Evolutionary conservation across 139 green algal species (phyloP).

Genomic region (Zygnema circumcarinatum): DNA sequence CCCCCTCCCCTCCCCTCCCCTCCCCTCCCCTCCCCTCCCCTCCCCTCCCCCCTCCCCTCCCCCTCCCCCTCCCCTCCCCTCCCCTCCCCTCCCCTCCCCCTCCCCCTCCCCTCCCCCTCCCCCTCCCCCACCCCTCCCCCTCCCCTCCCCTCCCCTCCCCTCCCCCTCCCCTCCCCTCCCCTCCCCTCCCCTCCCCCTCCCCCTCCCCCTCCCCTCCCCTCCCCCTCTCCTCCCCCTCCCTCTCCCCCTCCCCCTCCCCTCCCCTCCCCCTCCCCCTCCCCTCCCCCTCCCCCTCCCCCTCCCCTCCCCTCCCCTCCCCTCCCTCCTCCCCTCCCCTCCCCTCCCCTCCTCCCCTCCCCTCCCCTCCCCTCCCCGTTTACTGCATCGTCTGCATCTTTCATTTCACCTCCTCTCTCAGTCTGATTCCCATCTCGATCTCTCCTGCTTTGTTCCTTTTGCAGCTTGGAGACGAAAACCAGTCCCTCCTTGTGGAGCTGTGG

Average conservation of each 20-base stretch:
- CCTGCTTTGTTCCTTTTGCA: background rate
- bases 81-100: too few species aligned
- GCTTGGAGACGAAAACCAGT: background rate
- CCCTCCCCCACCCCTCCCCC: too few species aligned
- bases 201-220: background rate
- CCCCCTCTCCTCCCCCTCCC: too few species aligned
- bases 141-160: background rate
- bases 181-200: background rate
- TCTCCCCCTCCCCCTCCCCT: too few species aligned
- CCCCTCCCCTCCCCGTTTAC: background rate
- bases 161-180: background rate
- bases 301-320: too few species aligned
- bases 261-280: too few species aligned
- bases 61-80: too few species aligned
- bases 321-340: too few species aligned
- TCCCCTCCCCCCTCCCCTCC: too few species aligned
- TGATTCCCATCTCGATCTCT: background rate
- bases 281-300: too few species aligned
- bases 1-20: background rate
- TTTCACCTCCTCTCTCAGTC: background rate
- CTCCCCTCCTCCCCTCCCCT: too few species aligned
- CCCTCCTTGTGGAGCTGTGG: conserved; percentile 58
- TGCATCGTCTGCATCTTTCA: background rate
- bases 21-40: background rate
- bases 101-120: background rate